Evolutionary conservation across 805 yeast genomes (phyloP), one percentile per base, ranked within the genome.

Genomic region (Saturnispora galanensis): DNA sequence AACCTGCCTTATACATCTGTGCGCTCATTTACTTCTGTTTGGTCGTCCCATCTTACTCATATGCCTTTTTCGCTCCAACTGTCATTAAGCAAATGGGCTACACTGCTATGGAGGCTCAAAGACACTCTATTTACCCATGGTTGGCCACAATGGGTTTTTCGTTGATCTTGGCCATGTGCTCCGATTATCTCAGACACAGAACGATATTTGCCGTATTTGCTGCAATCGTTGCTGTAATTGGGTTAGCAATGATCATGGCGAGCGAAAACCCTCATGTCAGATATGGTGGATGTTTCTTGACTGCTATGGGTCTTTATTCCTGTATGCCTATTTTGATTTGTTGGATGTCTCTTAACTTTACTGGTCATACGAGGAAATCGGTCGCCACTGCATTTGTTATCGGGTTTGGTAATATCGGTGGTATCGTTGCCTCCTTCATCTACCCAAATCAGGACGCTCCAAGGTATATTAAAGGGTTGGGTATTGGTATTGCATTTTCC

Each of bases 81-180:
- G 79, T 81, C 56, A 78, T 81, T 56, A 67, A 65, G 41, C 61
- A 72, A 35, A 68, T 81, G 65, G 81, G 83, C 17, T 71, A 80
- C 67, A 71, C 86, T 1, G 79, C 84, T 5, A 81, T 78, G 54
- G 68, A 74, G 46, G 90, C 94, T 10, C 86, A 86, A 62, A 74
- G 81, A 47, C 81, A 80, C 64, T 82, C 95, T 0, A 84, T 87
- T 41, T 87, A 86, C 52, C 94, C 95, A 13, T 86, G 94, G 89
- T 68, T 84, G 40, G 66, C 71, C 28, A 84, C 94, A 0, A 83
- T 86, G 57, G 87, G 81, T 9, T 65, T 72, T 28, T 74, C 81
- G 33, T 77, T 80, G 63, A 54, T 74, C 5, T 51, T 74, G 11
- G 90, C 95, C 0, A 63, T 68, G 47, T 48, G 68, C 45, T 81